Base-by-base conservation (phyloP, 2,329 filamentous ascomycete species). In the Sarocladium brachiariae region DNA sequence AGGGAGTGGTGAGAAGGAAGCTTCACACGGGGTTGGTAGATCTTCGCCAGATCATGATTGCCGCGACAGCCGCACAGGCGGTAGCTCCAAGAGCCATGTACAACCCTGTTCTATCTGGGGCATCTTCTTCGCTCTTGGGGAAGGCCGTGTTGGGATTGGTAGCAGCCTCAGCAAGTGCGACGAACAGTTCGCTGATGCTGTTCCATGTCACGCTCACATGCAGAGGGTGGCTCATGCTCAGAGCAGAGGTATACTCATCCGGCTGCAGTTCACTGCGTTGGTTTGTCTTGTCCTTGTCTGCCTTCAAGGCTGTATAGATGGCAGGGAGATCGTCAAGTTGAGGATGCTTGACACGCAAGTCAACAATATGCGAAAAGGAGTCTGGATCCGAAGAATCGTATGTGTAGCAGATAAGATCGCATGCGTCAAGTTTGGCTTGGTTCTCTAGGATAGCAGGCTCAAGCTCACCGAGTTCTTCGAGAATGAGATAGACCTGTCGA, bases 341-440 rank as follows among this genome's bases (percentile, higher is more conserved):
- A 0, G 89, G 83, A 58, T 92, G 87, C 59, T 84, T 87, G 51
- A 81, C 78, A 38, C 91, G 84, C 46, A 96, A 74, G 16, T 87
- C 80, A 33, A 92, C 87, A 50, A 99, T 89, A 62, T 97, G 91
- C 1, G 87, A 83, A 66, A 99, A 99, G 3, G 89, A 96, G 66
- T 97, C 91, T 0, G 93, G 92, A 55, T 99, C 91, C 1, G 90
- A 95, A 2, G 92, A 97, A 70, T 99, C 93, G 69, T 97, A 99
- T 1, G 89, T 85, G 68, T 95, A 97, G 68, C 92, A 95, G 41
- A 99, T 79, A 21, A 99, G 77, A 66, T 99, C 93, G 67, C 92
- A 97, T 5, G 90, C 84, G 61, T 96, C 89, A 13, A 99, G 76
- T 67, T 95, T 96, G 39, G 83, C 80, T 61, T 85, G 83, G 63